Conservation (phyloP, 108 stramenopile species). For the Conticribra guillardii region DNA sequence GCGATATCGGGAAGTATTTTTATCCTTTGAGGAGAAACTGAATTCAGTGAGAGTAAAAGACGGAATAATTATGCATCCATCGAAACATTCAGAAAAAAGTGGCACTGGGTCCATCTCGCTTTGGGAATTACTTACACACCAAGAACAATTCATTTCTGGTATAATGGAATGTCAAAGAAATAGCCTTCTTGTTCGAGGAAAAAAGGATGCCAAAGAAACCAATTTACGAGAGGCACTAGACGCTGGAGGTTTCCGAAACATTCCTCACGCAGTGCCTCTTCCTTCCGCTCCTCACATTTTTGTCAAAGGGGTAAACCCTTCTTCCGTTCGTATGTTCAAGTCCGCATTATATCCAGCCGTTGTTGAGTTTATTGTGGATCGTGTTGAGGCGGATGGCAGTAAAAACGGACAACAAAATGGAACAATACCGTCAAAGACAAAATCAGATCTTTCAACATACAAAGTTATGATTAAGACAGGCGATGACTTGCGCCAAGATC, state of each 20-base stretch:
- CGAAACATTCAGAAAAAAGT: constrained; percentile 1
- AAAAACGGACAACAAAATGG: constrained; percentile 1
- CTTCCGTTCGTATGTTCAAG: constrained; percentile 87
- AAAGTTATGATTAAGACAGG: constrained; percentile 98
- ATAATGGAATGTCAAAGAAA: constrained; percentile 82
- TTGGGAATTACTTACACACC: constrained; percentile 81
- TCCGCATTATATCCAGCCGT: constrained; percentile 97
- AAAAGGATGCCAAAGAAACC: constrained; percentile 90
- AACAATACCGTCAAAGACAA: constrained; percentile 17
- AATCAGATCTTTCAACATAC: constrained; percentile 49
- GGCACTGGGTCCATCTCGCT: constrained; percentile 38
- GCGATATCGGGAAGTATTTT: constrained; percentile 81
- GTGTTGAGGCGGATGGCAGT: constrained; percentile 12
- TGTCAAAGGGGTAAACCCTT: constrained; percentile 72
- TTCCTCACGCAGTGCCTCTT: constrained; percentile 80
- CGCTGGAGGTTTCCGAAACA: constrained; percentile 61
- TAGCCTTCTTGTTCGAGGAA: constrained; percentile 70
- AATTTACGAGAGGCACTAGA: constrained; percentile 73
- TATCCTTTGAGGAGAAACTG: constrained; percentile 64
- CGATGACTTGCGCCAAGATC: constrained; percentile 99
- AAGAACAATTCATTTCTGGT: constrained; percentile 82
- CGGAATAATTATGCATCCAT: constrained; percentile 28
- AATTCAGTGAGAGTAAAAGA: constrained; percentile 28
- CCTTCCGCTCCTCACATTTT: constrained; percentile 90
- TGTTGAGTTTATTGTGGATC: constrained; percentile 83